Evolutionary conservation across 192 early-diverging fungal species (phyloP), one percentile per base, ranked within the genome.

Genomic region (Phycomyces blakesleeanus): DNA sequence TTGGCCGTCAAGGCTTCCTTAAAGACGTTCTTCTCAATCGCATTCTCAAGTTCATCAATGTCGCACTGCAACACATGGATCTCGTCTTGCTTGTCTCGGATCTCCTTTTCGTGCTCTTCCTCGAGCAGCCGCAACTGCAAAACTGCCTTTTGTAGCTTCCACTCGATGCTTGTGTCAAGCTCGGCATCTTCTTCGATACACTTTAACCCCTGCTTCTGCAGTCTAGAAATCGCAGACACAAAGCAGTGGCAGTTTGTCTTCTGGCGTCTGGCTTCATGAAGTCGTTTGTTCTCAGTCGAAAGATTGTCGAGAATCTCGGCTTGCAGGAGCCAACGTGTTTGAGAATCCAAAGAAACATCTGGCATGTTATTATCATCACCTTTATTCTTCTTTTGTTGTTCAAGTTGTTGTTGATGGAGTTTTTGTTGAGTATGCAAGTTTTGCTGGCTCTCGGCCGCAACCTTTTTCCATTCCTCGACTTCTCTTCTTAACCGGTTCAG

Each of bases 1-100:
- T 63, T 12, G 25, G 34, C 25, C 24, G 51, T 34, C 40, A 40
- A 27, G 6, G 9, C 51, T 22, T 63, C 51, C 44, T 63, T 63
- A 39, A 52, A 50, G 21, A 34, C 44, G 21, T 54, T 54, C 21
- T 38, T 63, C n/a, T 63, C 50, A 18, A 63, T 53, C 12, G 39
- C 61, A 40, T 38, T 54, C 39, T 63, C 61, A 5, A 63, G 51
- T 26, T 52, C 61, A 18, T 63, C 21, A 63, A 54, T 40, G 51
- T 63, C 61, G 2, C 51, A 9, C 5, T 39, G 26, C 0, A 63
- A 25, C 0, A 63, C 34, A 38, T 54, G 34, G 21, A 63, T 25
- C 25, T 63, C 51, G 11, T 54, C 27, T 24, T 63, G 50, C 2
- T 59, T 37, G 16, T 40, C 12, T 40, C 40, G 34, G 0, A 15